Base-by-base conservation (phyloP, 331 rosid species). In the Saraca asoca region DNA sequence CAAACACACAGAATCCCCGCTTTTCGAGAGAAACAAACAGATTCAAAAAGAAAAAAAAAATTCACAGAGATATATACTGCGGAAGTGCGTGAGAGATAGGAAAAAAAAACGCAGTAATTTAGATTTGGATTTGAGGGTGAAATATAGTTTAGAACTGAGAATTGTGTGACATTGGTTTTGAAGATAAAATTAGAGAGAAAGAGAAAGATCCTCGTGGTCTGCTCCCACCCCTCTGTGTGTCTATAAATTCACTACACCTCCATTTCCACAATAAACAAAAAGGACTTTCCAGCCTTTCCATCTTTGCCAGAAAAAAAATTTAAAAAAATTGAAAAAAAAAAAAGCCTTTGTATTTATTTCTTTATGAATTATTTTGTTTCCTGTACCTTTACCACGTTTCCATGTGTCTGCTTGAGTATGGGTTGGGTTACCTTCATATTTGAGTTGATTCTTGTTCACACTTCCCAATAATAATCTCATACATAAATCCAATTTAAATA, bases 1-100 rank as follows among this genome's bases (percentile, higher is more conserved):
- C 31, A 20, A 58, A 7, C 75, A 15, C 45, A 48, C 65, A 12
- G 19, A 43, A 49, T 59, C 31, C 65, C 60, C 10, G 18, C 48
- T 63, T 59, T 52, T 11, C 29, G 45, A 50, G 7, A 14, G 53
- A 58, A 18, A 24, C 58, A 17, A 17, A 48, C 15, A 49, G 66
- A 68, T 51, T 64, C 68, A 41, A 16, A 61, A 33, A 55, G 19
- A 5, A 45, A 24, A 62, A 7, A 37, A 18, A 52, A 20, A 33
- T n/a, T 18, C 29, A 51, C 33, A 35, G 12, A 10, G 13, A 52
- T 34, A 45, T 45, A 57, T 51, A 51, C 7, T 8, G 31, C 2
- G 17, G 5, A 7, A 5, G 17, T 5, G 17, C 14, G 50, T 9
- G 20, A 0, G 33, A 7, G 33, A 20, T 7, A n/a, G 60, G 41